Base-by-base conservation (phyloP, 768 basidiomycete species). In the Rhizopogon roseolus region DNA sequence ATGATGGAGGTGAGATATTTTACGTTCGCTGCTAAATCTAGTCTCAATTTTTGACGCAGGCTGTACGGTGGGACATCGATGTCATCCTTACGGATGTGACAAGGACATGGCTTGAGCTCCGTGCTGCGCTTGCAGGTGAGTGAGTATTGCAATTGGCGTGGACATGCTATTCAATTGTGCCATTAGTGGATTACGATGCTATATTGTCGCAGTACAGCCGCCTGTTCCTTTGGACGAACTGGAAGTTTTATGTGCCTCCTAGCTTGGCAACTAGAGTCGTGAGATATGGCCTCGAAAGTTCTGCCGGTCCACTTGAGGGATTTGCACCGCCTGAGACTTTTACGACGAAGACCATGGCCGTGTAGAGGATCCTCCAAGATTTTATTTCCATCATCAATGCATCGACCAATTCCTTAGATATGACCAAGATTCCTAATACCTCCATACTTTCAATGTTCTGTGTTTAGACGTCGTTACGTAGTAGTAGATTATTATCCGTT, bases 31-130 rank as follows among this genome's bases (percentile, higher is more conserved):
- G 22, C 22, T 22, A 22, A 27, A 10, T 29, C 19, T 22, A 2
- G 40, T 34, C 52, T 52, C 52, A 34, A 37, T 56, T 51, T 16
- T 54, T 50, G 48, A 41, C 54, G 39, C 44, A 90, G 88, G 88
- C 86, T 41, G 87, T 85, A 22, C 74, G 86, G 57, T 93, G 91
- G 90, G 85, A 78, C 53, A 88, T 82, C 6, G 79, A 85, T 57
- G 90, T 79, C 7, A 88, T 93, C 57, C 76, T 93, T 49, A 93
- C 90, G 11, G 90, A 93, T 59, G 75, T 81, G 51, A 89, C 88
- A 5, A 74, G 76, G 63, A 79, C 71, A 2, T 89, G 85, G 85
- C 70, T 90, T 37, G 79, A 82, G 42, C 63, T 90, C 57, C 80
- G 88, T 28, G 68, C 71, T 7, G 76, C 76, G 13, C 63, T 90